Conservation (phyloP, 805 yeast genomes). For the Wickerhamomyces ciferrii region DNA sequence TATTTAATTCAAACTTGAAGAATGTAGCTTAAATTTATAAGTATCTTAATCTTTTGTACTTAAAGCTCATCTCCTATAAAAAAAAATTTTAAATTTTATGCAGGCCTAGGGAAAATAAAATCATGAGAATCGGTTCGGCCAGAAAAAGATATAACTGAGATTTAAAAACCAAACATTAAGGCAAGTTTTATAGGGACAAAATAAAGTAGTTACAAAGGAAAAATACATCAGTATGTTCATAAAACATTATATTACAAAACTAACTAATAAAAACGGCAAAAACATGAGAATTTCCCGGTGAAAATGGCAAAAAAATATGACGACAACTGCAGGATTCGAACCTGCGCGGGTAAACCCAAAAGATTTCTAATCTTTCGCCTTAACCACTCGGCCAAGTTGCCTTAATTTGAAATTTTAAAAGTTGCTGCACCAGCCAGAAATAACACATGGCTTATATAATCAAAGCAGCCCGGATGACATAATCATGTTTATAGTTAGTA, state of each 20-base stretch:
- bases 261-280: background rate
- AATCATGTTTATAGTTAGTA: too few species aligned
- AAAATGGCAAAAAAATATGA: slow-evolving; percentile 32
- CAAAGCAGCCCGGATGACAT: too few species aligned
- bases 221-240: too few species aligned
- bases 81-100: slow-evolving; percentile 5
- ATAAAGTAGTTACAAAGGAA: too few species aligned
- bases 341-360: slow-evolving; percentile 60
- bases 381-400: slow-evolving; percentile 62
- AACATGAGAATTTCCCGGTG: too few species aligned
- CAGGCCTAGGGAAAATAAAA: background rate
- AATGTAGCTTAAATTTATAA: background rate
- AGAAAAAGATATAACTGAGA: background rate
- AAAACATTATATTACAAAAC: too few species aligned
- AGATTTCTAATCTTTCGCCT: slow-evolving; percentile 61
- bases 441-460: too few species aligned
- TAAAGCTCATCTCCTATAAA: slow-evolving; percentile 10
- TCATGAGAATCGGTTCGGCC: background rate
- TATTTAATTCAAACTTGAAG: background rate
- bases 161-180: too few species aligned
- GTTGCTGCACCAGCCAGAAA: too few species aligned
- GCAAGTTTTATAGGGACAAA: too few species aligned
- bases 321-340: slow-evolving; percentile 76
- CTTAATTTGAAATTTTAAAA: slow-evolving; percentile 6
- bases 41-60: background rate